Evolutionary conservation across 768 basidiomycete species (phyloP).

Genomic region (Hemileccinum rubropunctum): DNA sequence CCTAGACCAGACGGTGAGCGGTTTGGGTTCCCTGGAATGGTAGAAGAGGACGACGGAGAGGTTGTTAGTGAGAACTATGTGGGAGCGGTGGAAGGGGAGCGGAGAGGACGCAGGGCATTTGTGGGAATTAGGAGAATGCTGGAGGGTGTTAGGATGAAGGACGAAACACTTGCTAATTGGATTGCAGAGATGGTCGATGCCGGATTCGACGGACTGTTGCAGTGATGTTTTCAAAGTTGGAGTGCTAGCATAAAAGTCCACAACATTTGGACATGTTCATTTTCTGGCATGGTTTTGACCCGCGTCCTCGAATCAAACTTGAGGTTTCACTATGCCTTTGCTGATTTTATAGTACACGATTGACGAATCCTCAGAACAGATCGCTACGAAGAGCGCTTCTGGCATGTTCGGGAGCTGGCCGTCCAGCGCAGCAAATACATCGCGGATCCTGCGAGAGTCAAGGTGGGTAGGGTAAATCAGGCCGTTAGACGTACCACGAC

Average conservation of each 20-base stretch:
- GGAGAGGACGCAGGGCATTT: conserved; percentile 72
- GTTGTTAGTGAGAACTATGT: conserved; percentile 35
- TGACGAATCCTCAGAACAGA: conserved; percentile 75
- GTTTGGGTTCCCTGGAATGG: conserved; percentile 84
- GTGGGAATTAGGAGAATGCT: conserved; percentile 54
- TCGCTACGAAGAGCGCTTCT: conserved; percentile 60
- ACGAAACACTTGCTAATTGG: conserved; percentile 60
- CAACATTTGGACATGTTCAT: neutral
- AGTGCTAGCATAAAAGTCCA: conserved; percentile 1
- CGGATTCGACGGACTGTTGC: conserved; percentile 34
- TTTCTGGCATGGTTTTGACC: neutral
- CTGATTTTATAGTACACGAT: conserved; percentile 84
- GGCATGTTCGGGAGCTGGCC: conserved; percentile 22
- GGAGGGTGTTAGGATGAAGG: conserved; percentile 62
- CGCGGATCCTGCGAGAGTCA: conserved; percentile 45
- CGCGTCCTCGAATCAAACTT: conserved; percentile 36
- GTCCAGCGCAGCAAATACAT: conserved; percentile 52
- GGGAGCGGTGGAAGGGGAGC: conserved; percentile 64
- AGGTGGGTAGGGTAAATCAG: neutral
- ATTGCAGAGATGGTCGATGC: conserved; percentile 59
- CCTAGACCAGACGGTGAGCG: conserved; percentile 79
- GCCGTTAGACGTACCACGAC: conserved; percentile 46
- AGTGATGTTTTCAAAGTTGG: conserved; percentile 7
- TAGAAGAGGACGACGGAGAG: conserved; percentile 76
- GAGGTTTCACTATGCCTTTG: conserved; percentile 73